Base-by-base conservation (phyloP, 1,139 yeast species). In the Geotrichum australiense region DNA sequence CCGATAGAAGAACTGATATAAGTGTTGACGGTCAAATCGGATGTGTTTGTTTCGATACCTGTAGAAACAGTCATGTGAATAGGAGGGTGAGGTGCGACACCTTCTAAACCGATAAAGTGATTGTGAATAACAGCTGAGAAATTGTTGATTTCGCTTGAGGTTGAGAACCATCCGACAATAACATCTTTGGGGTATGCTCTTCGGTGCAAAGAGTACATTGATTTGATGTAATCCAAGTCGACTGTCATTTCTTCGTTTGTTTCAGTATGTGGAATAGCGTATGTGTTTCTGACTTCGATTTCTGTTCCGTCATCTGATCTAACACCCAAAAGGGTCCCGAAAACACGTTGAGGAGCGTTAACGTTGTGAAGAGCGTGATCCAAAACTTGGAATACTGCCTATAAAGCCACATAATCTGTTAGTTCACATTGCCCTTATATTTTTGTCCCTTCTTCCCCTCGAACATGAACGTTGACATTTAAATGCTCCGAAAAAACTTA, bases 91-190 rank as follows among this genome's bases (percentile, higher is more conserved):
- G 93, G 91, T 58, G 63, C 74, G 5, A 87, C 79, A 49, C 84
- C 74, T 31, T 72, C 64, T 30, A 66, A 76, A 61, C 80, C 81
- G 16, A 68, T 56, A 64, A 81, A 86, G 59, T 85, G 82, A 58
- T 82, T 93, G 60, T 86, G 95, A 56, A 86, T 78, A 53, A 86
- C 72, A n/a, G 85, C 84, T 20, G 93, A 78, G 58, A 81, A 74
- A 48, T 78, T 73, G 64, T 83, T 89, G 51, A 86, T 74, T 51
- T 71, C 73, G 18, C 71, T 64, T 32, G 76, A 66, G 26, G 89
- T 79, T 41, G 93, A 83, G 62, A 83, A 85, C 96, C 96, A 86
- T 44, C 96, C 96, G 46, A 86, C 73, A 43, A 86, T 83, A 39
- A 73, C 71, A 54, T 80, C 85, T 59, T 82, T 82, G 45, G 93